Evolutionary conservation across 495 filamentous ascomycete genomes (phyloP), one percentile per base, ranked within the genome.

Genomic region (Xylaria bambusicola): DNA sequence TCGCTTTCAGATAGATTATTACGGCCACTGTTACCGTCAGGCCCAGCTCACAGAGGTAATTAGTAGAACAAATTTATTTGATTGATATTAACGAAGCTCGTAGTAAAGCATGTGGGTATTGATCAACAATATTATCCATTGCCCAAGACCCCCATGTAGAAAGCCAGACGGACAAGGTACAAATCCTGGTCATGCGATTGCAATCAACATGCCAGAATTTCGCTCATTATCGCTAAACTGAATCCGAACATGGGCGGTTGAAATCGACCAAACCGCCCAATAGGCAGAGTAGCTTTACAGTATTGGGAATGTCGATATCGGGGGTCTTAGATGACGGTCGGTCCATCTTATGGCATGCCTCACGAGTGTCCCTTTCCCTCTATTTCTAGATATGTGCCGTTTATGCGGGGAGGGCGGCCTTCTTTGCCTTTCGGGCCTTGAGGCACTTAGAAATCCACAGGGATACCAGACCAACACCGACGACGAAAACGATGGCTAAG

Each of bases 401-500:
- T 53, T 71, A 67, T 21, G 50, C 55, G 31, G 52, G 62, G 2
- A 67, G 17, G 23, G 63, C 56, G 20, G 65, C 63, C 66, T 75
- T 75, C 52, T 59, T 51, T 15, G 75, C 76, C 62, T 63, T 71
- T 62, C 75, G 71, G 53, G 71, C 74, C 2, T 66, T 49, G 7
- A 80, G 5, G 63, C 66, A 65, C 69, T 75, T 80, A 61, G 71
- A 69, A 63, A 83, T 73, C 66, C 71, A 74, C 31, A 86, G 70
- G 12, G 54, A 53, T 45, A 79, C 58, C 40, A 86, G 65, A 54
- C 78, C 73, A 56, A 77, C 58, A 45, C 47, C 76, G 65, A 86
- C 80, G 49, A 82, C 61, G 65, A 76, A 81, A 60, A 85, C 75
- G 60, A 86, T 80, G 26, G 58, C 51, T 55, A 61, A 27, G 2